phyloP scores from a whole-genome alignment of 768 basidiomycete species.

The Tylopilus vinaceipallidus region DNA sequence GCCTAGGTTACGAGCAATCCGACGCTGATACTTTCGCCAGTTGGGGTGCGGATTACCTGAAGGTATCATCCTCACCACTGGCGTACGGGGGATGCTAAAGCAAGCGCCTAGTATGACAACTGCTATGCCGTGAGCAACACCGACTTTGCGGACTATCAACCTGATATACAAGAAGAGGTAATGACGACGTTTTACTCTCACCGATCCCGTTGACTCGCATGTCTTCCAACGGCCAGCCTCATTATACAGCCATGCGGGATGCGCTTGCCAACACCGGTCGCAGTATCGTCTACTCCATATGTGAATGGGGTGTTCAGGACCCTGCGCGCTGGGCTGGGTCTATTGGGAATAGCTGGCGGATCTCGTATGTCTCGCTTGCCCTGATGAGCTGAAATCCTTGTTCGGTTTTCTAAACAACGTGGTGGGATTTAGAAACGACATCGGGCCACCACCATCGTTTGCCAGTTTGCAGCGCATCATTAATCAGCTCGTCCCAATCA shows the following conservation, averaged over 20 bases:
- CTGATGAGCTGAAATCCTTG: background rate
- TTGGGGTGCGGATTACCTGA: constrained; percentile 15
- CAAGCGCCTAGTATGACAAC: constrained; percentile 11
- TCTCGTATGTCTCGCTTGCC: constrained; percentile 34
- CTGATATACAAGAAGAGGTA: constrained; percentile 5
- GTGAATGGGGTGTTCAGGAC: constrained; percentile 51
- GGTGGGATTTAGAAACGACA: constrained; percentile 3
- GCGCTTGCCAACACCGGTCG: constrained; percentile 1
- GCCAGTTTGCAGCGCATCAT: constrained; percentile 13
- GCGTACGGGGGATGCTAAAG: background rate
- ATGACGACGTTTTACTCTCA: background rate
- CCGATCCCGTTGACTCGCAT: background rate
- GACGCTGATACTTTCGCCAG: constrained; percentile 5
- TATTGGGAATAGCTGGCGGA: constrained; percentile 52
- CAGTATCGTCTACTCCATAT: constrained; percentile 47
- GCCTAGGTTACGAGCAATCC: constrained; percentile 6
- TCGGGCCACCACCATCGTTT: constrained; percentile 11
- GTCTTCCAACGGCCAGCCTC: background rate
- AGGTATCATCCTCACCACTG: background rate
- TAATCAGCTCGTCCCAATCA: constrained; percentile 40
- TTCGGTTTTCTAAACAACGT: background rate
- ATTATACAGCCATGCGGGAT: constrained; percentile 8
- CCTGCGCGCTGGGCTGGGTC: constrained; percentile 46
- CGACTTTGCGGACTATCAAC: constrained; percentile 2
- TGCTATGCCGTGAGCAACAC: constrained; percentile 5